Base-by-base conservation (phyloP, 805 yeast genomes). In the Yamadazyma sp. region DNA sequence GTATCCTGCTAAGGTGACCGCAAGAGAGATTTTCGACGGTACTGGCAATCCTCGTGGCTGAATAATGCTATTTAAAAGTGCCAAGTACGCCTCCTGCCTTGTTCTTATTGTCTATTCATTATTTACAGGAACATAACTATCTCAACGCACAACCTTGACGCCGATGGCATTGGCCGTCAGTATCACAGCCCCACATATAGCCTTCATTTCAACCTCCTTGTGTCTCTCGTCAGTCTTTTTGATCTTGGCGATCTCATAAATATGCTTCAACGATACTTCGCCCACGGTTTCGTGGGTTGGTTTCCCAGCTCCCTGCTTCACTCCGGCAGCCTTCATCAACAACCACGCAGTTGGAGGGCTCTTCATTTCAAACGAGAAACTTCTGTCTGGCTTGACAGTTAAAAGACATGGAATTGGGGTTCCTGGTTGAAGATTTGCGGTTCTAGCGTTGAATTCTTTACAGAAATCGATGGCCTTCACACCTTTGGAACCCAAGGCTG, bases 401-500 rank as follows among this genome's bases (percentile, higher is more conserved):
- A 93, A 74, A 27, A 83, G 62, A 29, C 85, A 90, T 0, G 99
- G 99, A 31, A 91, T 77, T 10, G 99, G 99, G 1, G 78, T 78
- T 29, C 95, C 97, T 11, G 95, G 88, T 37, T 75, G 75, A 56
- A 78, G 84, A 48, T 81, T 80, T 6, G 96, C 95, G 9, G 98
- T 89, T 61, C 96, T 81, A 17, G 99, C 99, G 60, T 93, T 93
- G 72, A 93, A 93, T 59, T 93, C 98, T 63, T 93, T 93, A 68
- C 98, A 91, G 55, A 93, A 93, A 62, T 93, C 99, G 55, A 93
- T 93, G 46, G 98, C 98, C 60, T 93, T 93, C 32, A 93, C 95
- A 71, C 99, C 99, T 62, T 91, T 91, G 42, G 98, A 91, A 49
- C 99, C 99, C 34, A 93, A 71, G 0, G 98, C 99, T 31, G 99